Evolutionary conservation across 345 rosid species (phyloP).

Genomic region (Clausena lansium): DNA sequence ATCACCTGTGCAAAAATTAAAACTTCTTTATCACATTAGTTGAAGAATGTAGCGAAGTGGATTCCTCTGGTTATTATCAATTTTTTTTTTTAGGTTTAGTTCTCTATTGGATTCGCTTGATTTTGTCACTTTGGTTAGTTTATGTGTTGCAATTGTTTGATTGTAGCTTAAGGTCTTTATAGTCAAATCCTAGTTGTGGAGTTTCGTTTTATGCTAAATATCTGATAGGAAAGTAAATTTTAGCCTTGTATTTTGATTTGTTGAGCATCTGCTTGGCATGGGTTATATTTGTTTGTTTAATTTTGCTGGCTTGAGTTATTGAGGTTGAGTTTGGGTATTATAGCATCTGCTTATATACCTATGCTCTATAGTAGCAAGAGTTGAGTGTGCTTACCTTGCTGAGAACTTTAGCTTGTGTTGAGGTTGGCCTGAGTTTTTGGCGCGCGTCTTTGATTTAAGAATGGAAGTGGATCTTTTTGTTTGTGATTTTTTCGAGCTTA

Average conservation of each 20-base stretch:
- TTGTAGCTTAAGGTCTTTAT: background rate
- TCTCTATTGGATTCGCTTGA: conserved; percentile 9
- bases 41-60: background rate
- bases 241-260: background rate
- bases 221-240: background rate
- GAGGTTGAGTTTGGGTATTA: background rate
- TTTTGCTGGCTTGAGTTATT: background rate
- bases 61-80: background rate
- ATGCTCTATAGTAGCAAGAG: background rate
- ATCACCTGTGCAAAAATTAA: background rate
- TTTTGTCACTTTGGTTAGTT: background rate
- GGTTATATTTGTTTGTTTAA: background rate
- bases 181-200: background rate
- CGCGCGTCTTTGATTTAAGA: background rate
- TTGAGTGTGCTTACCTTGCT: background rate
- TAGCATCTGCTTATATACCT: background rate
- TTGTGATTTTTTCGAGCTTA: background rate
- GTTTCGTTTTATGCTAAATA: background rate
- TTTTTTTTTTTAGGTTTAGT: background rate
- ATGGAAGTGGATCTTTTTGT: background rate
- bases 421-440: background rate
- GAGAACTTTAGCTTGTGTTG: background rate
- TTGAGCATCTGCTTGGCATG: background rate
- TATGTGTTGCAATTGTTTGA: background rate
- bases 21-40: background rate